Conservation (phyloP, 2,329 filamentous ascomycete species). For the Penicillium sp. region DNA sequence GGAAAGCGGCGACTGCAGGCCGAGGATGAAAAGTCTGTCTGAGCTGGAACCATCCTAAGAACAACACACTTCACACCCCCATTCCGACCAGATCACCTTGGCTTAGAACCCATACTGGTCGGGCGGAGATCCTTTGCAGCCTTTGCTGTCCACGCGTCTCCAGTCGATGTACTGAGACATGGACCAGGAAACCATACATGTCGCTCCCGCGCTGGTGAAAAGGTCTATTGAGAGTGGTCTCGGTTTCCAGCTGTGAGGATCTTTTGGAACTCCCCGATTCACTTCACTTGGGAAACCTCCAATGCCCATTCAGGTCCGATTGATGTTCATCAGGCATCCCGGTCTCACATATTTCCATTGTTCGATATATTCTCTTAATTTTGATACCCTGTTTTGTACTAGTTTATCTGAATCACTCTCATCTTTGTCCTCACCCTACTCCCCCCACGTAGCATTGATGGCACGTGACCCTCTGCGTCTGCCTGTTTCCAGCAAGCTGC, state of each 20-base stretch:
- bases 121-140: too few relatives aligned
- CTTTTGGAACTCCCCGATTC: background rate
- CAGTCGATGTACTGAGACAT: background rate
- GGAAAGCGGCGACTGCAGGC: conserved; percentile 44
- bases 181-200: background rate
- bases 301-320: background rate
- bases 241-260: background rate
- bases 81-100: too few relatives aligned
- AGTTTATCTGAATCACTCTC: conserved; percentile 2
- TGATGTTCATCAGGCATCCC: background rate
- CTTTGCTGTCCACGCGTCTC: background rate
- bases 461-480: conserved; percentile 5
- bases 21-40: conserved; percentile 22
- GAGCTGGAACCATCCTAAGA: conserved; percentile 1
- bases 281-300: background rate
- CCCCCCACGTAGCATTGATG: background rate
- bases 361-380: conserved; percentile 12
- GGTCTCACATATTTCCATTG: background rate
- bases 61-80: too few relatives aligned
- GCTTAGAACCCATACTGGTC: background rate
- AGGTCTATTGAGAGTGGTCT: background rate
- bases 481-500: background rate
- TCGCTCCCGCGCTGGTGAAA: background rate
- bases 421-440: background rate
- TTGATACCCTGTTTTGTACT: conserved; percentile 24